A percentile compares a stretch with the other conserved stretches of the same genome.
These are phyloP conservation scores for Lachnellula arida DNA, from an alignment of 2,329 filamentous ascomycete species.

Conservation along the genomic window DNA sequence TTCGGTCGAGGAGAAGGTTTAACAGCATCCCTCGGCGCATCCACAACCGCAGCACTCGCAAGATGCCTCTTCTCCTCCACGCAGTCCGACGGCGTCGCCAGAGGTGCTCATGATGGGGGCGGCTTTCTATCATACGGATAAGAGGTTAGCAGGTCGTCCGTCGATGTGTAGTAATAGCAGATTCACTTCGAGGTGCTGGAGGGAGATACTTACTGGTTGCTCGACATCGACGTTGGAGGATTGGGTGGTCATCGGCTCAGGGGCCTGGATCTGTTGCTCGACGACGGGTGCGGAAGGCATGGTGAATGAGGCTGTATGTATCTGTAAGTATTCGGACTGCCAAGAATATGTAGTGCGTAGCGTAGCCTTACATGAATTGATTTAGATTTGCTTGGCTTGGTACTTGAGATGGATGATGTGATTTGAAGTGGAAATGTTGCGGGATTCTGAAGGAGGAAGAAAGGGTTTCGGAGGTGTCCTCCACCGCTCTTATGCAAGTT, in stretches of 20 bases:
- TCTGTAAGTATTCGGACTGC: not conserved
- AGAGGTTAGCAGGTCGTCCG: not conserved
- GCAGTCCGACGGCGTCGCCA: constrained; percentile 17
- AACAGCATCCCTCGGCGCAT: constrained; percentile 21
- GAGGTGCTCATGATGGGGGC: constrained; percentile 16
- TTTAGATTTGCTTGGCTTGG: no score
- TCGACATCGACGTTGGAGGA: constrained; percentile 19
- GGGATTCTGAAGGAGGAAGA: no score
- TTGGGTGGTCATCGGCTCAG: constrained; percentile 25
- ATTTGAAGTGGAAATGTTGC: not conserved
- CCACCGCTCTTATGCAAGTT: no score
- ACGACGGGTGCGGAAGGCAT: constrained; percentile 26
- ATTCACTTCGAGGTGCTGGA: not conserved
- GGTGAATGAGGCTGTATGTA: constrained; percentile 11
- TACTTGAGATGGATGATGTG: not conserved
- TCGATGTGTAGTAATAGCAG: no score
- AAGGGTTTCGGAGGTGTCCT: no score
- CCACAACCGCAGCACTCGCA: constrained; percentile 22
- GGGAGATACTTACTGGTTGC: constrained; percentile 26
- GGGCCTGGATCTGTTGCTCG: constrained; percentile 27
- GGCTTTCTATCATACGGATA: not conserved
- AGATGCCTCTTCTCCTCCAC: constrained; percentile 18
- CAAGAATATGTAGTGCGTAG: not conserved
- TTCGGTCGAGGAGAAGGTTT: not conserved
- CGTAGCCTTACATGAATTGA: not conserved